Base-by-base conservation (phyloP, 2,329 filamentous ascomycete species). In the Ophiostoma himal-ulmi region DNA sequence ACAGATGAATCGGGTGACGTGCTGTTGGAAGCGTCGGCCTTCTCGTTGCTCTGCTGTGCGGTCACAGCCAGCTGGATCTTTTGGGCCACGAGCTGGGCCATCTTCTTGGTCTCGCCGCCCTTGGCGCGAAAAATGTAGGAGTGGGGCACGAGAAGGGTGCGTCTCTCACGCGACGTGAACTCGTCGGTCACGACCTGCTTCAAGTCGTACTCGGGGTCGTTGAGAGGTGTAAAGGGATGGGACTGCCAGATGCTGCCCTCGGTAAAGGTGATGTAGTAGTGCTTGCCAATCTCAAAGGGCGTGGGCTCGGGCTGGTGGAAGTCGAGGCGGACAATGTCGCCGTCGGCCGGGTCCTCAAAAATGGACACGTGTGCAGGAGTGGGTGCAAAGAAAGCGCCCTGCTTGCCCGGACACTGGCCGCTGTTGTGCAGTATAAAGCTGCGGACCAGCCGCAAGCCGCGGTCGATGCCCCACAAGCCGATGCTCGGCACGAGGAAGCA, bases 251-350 rank as follows among this genome's bases (percentile, higher is more conserved):
- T 83, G 74, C 84, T 89, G 41, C 86, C 81, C 72, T 88, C 84
- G 0, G 87, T 82, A 75, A 92, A 92, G 77, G 85, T 89, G 20
- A 92, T 80, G 75, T 87, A 92, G 77, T 90, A 92, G 76, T 92
- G 90, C 77, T 92, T 87, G 11, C 90, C 89, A 14, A 90, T 80
- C 14, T 82, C 79, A 89, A 89, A 92, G 2, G 67, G 67, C 44
- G 39, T 26, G 8, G 67, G 67, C 0, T 84, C 77, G 37, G 83
- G 82, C 68, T 90, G 87, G 1, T 82, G 79, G 71, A 92, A 87
- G 69, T 92, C 89, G 4, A 93, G 79, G 1, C 90, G 83, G 1
- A 92, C 80, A 0, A 92, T 83, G 71, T 88, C 84, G 6, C 65
- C 65, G 39, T 67, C 65, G 39, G 39, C 22, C n/a, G 65, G 87